Conservation (phyloP, 2,329 filamentous ascomycete genomes). For the Metarhizium sp. region DNA sequence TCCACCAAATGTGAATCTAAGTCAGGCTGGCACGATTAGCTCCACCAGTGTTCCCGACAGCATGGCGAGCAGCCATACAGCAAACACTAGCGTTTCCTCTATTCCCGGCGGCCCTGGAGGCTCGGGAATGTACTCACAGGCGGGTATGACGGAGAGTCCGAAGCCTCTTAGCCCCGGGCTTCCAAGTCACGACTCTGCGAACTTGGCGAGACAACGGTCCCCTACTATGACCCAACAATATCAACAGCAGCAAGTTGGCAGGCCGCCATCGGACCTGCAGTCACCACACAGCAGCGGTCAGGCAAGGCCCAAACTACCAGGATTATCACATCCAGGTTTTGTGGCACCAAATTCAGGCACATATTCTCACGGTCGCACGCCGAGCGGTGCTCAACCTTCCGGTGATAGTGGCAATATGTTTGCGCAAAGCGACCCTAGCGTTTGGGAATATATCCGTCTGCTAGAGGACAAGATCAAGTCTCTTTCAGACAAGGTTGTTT, state of each 20-base stretch:
- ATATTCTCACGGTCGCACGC: slow-evolving; percentile 24
- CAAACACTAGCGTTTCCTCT: slow-evolving; percentile 40
- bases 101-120: slow-evolving; percentile 35
- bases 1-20: slow-evolving; percentile 50
- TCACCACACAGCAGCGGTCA: slow-evolving; percentile 40
- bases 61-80: slow-evolving; percentile 32
- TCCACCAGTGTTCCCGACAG: slow-evolving; percentile 40
- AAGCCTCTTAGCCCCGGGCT: slow-evolving; percentile 68
- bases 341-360: slow-evolving; percentile 19
- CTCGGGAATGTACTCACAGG: slow-evolving; percentile 59
- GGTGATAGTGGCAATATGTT: slow-evolving; percentile 61
- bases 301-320: slow-evolving; percentile 28
- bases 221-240: slow-evolving; percentile 57
- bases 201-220: slow-evolving; percentile 48
- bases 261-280: slow-evolving; percentile 45
- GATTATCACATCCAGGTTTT: slow-evolving; percentile 26
- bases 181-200: slow-evolving; percentile 41
- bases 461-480: slow-evolving; percentile 48
- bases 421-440: slow-evolving; percentile 47
- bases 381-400: slow-evolving; percentile 42
- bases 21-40: slow-evolving; percentile 38
- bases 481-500: slow-evolving; percentile 23
- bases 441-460: slow-evolving; percentile 64
- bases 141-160: slow-evolving; percentile 74
- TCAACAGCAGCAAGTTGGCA: slow-evolving; percentile 50